These are phyloP conservation scores for Paramecium tetraurelia DNA, from an alignment of 73 alveolate species.

Conservation along the genomic window DNA sequence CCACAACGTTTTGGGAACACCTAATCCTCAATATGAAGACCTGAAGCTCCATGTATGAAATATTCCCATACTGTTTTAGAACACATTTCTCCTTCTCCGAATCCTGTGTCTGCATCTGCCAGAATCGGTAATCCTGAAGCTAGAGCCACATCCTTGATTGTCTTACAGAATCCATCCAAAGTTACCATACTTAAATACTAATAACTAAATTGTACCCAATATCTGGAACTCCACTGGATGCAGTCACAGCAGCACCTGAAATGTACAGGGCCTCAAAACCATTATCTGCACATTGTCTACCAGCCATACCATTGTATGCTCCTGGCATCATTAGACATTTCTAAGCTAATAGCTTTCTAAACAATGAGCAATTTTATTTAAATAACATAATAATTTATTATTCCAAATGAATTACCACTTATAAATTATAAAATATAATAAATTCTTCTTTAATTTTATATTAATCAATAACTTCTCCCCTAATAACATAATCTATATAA, in stretches of 20 bases:
- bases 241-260: conserved; percentile 94
- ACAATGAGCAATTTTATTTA: conserved; percentile 38
- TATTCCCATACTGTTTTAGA: conserved; percentile 90
- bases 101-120: conserved; percentile 97
- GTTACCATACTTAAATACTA: conserved; percentile 49
- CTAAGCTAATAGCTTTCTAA: conserved; percentile 45
- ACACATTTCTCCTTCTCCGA: conserved; percentile 90
- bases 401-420: background rate
- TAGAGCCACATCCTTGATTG: conserved; percentile 66
- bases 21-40: conserved; percentile 88
- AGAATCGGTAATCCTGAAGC: conserved; percentile 83
- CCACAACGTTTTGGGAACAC: conserved; percentile 96
- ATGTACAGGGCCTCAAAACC: conserved; percentile 84
- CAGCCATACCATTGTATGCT: conserved; percentile 89
- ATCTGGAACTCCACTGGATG: conserved; percentile 93
- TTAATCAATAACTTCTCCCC: no score
- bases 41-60: conserved; percentile 88
- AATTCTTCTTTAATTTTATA: background rate
- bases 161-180: conserved; percentile 71
- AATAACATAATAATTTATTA: conserved; percentile 2
- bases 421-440: background rate
- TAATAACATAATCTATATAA: background rate
- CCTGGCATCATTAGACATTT: conserved; percentile 84
- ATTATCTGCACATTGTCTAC: conserved; percentile 74
- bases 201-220: conserved; percentile 66